Evolutionary conservation across 2,329 filamentous ascomycete genomes (phyloP), one percentile per base, ranked within the genome.

Genomic region (Neofusicoccum kwambonambiense): DNA sequence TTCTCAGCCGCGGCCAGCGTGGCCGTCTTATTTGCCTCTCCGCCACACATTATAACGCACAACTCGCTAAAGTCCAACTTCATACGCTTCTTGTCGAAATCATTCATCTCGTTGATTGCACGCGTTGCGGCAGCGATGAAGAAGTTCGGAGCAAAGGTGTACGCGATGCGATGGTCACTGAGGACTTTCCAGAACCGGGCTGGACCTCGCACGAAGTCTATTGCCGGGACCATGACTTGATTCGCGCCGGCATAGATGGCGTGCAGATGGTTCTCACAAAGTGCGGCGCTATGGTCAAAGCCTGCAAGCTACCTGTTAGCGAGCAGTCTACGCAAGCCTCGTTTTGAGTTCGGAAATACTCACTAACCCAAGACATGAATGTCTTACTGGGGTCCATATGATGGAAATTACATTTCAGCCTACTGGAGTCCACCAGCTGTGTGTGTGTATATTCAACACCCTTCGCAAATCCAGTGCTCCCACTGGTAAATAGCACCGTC

Each of bases 181-280:
- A 80, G 74, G 22, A 76, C 75, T 62, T 74, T 71, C 57, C 78
- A 74, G 72, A 80, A 86, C 8, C 51, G 65, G 7, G 67, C 61
- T 5, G 77, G 85, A 52, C 71, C 70, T 44, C 73, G 65, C 0
- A 82, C 65, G 1, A 86, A 60, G n/a, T 82, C 77, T 1, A 75
- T 68, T 0, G 81, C 74, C 0, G 69, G 71, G 3, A 83, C 75
- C 62, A 84, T 82, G 11, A 86, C 68, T 68, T 86, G 83, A 50
- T 79, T 72, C 0, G 74, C 72, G 6, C 76, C 76, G 1, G 77
- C 66, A 34, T 66, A 74, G 51, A 85, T 69, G 1, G 84, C 82
- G 13, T 79, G 79, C 0, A 87, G 69, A 67, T 87, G 85, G 15
- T 83, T 79, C 60, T 87, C 82, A 1, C 77, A 73, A 3, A 88